These are phyloP conservation scores for Aspergillus sp. DNA, from an alignment of 2,329 filamentous ascomycete genomes.

Conservation along the genomic window DNA sequence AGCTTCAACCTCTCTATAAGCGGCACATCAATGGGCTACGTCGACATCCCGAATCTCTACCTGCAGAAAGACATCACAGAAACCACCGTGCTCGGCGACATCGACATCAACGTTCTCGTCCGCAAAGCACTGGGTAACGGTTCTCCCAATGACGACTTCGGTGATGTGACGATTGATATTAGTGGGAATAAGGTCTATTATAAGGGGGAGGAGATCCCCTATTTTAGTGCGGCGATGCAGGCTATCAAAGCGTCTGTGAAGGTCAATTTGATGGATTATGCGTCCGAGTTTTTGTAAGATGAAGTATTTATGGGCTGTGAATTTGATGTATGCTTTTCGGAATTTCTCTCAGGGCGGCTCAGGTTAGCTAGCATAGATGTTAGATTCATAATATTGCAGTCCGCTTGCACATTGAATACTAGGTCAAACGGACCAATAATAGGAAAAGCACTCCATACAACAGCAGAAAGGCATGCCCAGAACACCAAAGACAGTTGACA, in stretches of 20 bases:
- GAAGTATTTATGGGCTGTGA: no score
- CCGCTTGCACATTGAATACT: no score
- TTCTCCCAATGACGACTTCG: constrained; percentile 1
- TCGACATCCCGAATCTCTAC: constrained; percentile 17
- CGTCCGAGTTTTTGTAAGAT: constrained; percentile 1
- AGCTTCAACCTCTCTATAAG: constrained; percentile 19
- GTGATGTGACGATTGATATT: constrained; percentile 16
- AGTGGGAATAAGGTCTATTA: constrained; percentile 18
- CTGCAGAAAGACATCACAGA: constrained; percentile 9
- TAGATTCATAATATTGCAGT: no score
- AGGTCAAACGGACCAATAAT: no score
- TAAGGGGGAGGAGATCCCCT: constrained; percentile 20
- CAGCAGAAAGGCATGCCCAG: no score
- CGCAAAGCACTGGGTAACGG: constrained; percentile 12
- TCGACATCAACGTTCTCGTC: constrained; percentile 15
- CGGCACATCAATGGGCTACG: constrained; percentile 13
- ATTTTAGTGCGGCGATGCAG: constrained; percentile 18
- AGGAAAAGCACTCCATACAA: no score
- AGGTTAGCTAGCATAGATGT: no score
- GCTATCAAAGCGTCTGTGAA: constrained; percentile 12
- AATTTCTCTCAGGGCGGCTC: no score
- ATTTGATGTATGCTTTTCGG: no score
- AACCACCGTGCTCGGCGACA: constrained; percentile 10
- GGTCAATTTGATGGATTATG: constrained; percentile 17
- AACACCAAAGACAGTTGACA: not conserved